These are phyloP conservation scores for Xylariales sp. DNA, from an alignment of 2,329 filamentous ascomycete genomes.

Conservation along the genomic window DNA sequence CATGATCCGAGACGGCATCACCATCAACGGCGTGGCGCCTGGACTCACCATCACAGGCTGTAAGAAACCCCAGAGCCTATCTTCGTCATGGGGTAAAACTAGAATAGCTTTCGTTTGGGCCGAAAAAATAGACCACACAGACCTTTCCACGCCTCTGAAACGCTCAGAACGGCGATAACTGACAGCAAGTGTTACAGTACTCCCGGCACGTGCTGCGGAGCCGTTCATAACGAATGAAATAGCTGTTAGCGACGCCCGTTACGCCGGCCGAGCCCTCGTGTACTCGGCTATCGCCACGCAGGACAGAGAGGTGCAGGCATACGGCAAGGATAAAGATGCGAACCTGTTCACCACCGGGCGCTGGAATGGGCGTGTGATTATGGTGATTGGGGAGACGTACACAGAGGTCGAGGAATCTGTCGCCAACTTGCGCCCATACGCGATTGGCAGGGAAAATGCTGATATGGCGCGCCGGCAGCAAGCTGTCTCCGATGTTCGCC, in stretches of 20 bases:
- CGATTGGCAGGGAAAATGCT: conserved; percentile 50
- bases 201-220: too few species aligned
- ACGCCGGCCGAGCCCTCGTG: conserved; percentile 51
- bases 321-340: conserved; percentile 50
- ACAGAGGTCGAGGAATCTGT: conserved; percentile 51
- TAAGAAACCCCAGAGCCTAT: too few species aligned
- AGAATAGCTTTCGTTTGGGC: too few species aligned
- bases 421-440: conserved; percentile 39
- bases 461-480: conserved; percentile 47
- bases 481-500: not conserved
- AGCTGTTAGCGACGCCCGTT: too few species aligned
- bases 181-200: too few species aligned
- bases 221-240: too few species aligned
- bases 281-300: conserved; percentile 53
- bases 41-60: conserved; percentile 48
- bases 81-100: too few species aligned
- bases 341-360: conserved; percentile 21
- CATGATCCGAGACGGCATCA: conserved; percentile 43
- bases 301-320: conserved; percentile 47
- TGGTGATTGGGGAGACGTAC: conserved; percentile 51
- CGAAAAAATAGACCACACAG: too few species aligned
- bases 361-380: conserved; percentile 52
- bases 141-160: too few species aligned
- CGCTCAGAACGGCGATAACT: too few species aligned
- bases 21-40: conserved; percentile 54